phyloP scores from a whole-genome alignment of 2,329 filamentous ascomycete genomes.

The Didymella sp. region DNA sequence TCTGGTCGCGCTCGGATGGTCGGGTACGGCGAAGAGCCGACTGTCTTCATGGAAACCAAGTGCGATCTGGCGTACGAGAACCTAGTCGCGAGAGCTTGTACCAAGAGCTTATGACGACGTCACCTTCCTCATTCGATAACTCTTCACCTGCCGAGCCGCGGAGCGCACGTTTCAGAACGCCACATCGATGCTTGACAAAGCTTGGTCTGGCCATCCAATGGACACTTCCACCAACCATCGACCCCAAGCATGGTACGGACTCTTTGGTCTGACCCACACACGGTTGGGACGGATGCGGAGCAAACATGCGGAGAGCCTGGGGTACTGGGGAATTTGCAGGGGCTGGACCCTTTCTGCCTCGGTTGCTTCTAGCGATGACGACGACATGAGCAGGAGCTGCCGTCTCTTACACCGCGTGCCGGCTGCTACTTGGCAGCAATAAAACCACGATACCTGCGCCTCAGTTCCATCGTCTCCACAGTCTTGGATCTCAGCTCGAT shows the following conservation, averaged over 20 bases:
- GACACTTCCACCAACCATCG: slow-evolving; percentile 3
- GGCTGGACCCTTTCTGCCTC: slow-evolving; percentile 10
- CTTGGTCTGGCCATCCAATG: slow-evolving; percentile 5
- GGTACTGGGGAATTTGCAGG: slow-evolving; percentile 9
- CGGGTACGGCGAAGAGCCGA: neutral
- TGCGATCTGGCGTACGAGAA: neutral
- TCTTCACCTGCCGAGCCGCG: slow-evolving; percentile 9
- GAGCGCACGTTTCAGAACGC: slow-evolving; percentile 5
- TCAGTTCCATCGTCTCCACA: neutral
- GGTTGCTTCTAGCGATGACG: slow-evolving; percentile 14
- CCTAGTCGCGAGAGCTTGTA: neutral
- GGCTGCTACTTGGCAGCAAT: neutral
- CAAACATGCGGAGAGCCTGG: slow-evolving; percentile 14
- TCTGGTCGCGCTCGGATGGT: neutral
- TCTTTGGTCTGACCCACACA: neutral
- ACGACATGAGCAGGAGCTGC: neutral
- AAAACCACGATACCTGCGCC: neutral
- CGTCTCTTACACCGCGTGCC: neutral
- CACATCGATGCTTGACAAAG: slow-evolving; percentile 11
- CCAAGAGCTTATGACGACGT: neutral
- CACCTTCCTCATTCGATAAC: neutral
- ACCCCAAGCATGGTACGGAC: neutral
- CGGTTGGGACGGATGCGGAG: neutral
- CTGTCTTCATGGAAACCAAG: too few relatives aligned
- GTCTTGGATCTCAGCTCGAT: neutral